Percentiles rank a stretch among this genome's conserved stretches.
Conservation (phyloP, 2,329 filamentous ascomycete species). For the Beauveria asiatica region DNA sequence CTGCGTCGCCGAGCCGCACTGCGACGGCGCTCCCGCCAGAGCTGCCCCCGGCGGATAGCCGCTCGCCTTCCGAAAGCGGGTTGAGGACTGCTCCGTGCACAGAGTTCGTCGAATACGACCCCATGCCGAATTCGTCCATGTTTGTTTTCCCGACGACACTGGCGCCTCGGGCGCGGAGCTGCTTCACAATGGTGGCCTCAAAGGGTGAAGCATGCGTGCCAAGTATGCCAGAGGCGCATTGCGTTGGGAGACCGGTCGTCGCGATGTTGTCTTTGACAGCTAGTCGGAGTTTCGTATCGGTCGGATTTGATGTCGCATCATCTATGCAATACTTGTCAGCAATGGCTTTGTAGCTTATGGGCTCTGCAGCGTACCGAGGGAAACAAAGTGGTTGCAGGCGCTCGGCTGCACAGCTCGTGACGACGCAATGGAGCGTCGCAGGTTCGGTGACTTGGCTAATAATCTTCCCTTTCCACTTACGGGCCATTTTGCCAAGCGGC, state of each 20-base stretch:
- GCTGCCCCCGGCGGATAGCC: slow-evolving; percentile 71
- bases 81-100: slow-evolving; percentile 56
- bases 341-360: neutral
- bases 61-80: slow-evolving; percentile 27
- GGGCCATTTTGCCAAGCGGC: slow-evolving; percentile 15
- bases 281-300: slow-evolving; percentile 31
- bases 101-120: slow-evolving; percentile 70
- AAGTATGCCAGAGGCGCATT: slow-evolving; percentile 74
- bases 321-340: neutral
- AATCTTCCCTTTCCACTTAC: neutral
- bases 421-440: neutral
- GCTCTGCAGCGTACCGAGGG: slow-evolving; percentile 15
- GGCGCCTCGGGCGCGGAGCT: slow-evolving; percentile 55
- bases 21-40: slow-evolving; percentile 90
- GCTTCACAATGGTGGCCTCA: slow-evolving; percentile 69
- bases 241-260: slow-evolving; percentile 58
- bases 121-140: slow-evolving; percentile 95
- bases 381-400: slow-evolving; percentile 30
- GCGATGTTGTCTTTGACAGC: slow-evolving; percentile 75
- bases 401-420: slow-evolving; percentile 16
- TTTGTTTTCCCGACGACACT: slow-evolving; percentile 73
- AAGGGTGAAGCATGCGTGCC: slow-evolving; percentile 65
- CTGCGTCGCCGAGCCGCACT: slow-evolving; percentile 52
- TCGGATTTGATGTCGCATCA: neutral
- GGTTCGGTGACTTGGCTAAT: neutral